These are phyloP conservation scores for Tuber melanosporum DNA, from an alignment of 495 filamentous ascomycete species.

Conservation along the genomic window DNA sequence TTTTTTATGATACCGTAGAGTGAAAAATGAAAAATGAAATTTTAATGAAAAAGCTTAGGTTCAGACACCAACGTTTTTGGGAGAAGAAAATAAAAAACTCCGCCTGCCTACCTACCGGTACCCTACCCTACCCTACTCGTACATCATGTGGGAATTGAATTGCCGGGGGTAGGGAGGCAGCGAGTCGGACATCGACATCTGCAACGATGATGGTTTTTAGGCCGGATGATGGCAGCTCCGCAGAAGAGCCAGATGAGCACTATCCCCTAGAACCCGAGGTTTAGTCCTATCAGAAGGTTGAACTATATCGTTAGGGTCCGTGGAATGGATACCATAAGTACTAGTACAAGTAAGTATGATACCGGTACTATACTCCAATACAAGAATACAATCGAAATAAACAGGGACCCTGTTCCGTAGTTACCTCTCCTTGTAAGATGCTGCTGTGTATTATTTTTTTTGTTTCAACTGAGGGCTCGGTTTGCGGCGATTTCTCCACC, in stretches of 20 bases:
- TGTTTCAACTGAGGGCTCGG: neutral
- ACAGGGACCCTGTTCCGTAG: neutral
- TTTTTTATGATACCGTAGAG: constrained; percentile 2
- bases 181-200: neutral
- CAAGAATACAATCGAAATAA: neutral
- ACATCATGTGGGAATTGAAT: neutral
- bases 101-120: neutral
- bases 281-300: neutral
- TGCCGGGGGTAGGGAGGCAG: neutral
- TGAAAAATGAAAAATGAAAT: constrained; percentile 3
- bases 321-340: neutral
- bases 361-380: neutral
- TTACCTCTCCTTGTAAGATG: neutral
- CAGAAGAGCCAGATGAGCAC: neutral
- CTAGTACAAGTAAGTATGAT: too few species aligned
- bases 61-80: neutral
- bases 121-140: neutral
- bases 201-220: neutral
- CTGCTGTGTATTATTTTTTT: neutral
- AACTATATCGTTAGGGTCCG: neutral
- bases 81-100: neutral
- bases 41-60: constrained; percentile 13
- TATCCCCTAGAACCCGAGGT: neutral
- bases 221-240: neutral
- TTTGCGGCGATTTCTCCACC: neutral